These are phyloP conservation scores for Porcisia deanei DNA, from an alignment of 208 protist species.

Conservation along the genomic window DNA sequence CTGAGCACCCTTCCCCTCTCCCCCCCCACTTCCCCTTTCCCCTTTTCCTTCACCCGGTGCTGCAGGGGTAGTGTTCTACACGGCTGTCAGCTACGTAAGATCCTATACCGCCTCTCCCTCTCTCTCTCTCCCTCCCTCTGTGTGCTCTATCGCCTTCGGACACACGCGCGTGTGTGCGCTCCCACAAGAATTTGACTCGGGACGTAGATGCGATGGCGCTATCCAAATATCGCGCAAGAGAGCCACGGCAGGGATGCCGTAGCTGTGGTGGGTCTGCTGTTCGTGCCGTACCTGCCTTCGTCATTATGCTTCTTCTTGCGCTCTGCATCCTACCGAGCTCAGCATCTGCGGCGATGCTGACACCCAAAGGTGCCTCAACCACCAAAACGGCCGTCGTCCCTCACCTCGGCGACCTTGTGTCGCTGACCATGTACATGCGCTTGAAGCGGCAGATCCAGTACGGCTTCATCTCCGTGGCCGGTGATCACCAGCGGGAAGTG, in stretches of 20 bases:
- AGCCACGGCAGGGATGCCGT: not conserved
- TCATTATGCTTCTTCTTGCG: not conserved
- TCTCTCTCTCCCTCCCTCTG: not conserved
- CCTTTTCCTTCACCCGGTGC: not conserved
- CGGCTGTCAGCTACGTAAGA: not conserved
- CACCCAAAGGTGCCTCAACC: not conserved
- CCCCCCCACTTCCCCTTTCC: not conserved
- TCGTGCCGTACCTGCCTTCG: not conserved
- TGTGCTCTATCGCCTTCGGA: not conserved
- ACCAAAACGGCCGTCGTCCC: slow-evolving; percentile 1
- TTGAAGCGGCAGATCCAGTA: slow-evolving; percentile 28
- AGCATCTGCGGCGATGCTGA: not conserved
- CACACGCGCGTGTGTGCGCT: not conserved
- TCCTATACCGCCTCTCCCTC: not conserved
- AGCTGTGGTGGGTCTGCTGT: not conserved
- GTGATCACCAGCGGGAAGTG: not conserved
- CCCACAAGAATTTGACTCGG: not conserved
- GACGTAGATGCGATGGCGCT: not conserved
- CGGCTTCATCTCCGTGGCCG: slow-evolving; percentile 18
- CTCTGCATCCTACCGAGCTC: not conserved
- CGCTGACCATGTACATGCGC: slow-evolving; percentile 68
- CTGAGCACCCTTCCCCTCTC: not conserved
- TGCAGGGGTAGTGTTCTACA: not conserved
- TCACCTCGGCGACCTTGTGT: slow-evolving; percentile 53
- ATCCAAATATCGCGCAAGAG: not conserved